phyloP scores from a whole-genome alignment of 2,329 filamentous ascomycete genomes.

The Apiospora sp. region DNA sequence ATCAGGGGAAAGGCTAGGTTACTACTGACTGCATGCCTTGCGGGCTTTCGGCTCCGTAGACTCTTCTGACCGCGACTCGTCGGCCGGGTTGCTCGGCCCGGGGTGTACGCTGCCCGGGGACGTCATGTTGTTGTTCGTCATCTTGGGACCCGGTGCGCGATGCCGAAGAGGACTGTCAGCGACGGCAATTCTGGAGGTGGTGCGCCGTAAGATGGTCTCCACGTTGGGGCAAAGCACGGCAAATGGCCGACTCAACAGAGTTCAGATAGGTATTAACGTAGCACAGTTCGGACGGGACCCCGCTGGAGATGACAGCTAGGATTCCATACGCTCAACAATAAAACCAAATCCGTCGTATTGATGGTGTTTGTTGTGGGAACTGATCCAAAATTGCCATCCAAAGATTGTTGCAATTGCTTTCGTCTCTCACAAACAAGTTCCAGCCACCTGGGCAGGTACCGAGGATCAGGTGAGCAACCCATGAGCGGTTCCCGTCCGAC shows the following conservation, averaged over 20 bases:
- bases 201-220: neutral
- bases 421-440: neutral
- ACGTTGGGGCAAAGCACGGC: neutral
- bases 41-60: conserved; percentile 37
- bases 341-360: neutral
- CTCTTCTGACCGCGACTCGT: conserved; percentile 31
- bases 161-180: neutral
- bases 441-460: neutral
- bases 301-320: neutral
- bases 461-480: conserved; percentile 9
- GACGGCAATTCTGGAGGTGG: neutral
- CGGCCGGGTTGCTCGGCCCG: conserved; percentile 23
- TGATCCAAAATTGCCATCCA: neutral
- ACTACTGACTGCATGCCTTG: conserved; percentile 41
- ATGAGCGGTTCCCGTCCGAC: neutral
- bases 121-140: conserved; percentile 19
- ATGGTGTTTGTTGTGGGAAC: neutral
- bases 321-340: neutral
- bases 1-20: neutral
- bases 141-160: neutral
- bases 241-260: neutral
- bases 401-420: neutral
- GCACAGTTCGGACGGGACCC: neutral
- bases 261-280: neutral
- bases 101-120: neutral